These are phyloP conservation scores for Cucumis hystrix DNA, from an alignment of 306 rosid genomes.

Conservation along the genomic window DNA sequence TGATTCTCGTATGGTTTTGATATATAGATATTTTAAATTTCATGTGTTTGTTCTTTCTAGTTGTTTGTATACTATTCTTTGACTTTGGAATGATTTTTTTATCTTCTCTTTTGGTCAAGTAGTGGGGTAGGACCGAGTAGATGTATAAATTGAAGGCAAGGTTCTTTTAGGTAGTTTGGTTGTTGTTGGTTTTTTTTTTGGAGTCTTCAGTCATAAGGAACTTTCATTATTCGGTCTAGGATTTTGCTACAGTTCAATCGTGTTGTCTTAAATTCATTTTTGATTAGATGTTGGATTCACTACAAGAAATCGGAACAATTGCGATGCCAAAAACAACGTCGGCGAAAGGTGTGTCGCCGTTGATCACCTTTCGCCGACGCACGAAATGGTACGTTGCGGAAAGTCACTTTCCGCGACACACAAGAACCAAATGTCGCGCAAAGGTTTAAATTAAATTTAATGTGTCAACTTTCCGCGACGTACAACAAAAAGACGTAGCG, in stretches of 20 bases:
- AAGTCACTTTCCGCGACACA: too few relatives aligned
- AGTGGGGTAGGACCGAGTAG: not conserved
- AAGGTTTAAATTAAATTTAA: too few relatives aligned
- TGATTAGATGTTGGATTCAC: not conserved
- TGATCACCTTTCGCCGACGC: too few relatives aligned
- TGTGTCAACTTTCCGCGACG: too few relatives aligned
- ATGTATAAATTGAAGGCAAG: not conserved
- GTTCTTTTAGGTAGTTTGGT: not conserved
- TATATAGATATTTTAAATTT: not conserved
- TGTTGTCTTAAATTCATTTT: not conserved
- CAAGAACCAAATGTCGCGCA: too few relatives aligned
- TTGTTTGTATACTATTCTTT: not conserved
- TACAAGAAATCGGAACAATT: too few relatives aligned
- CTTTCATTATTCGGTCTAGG: not conserved
- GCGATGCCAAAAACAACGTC: too few relatives aligned
- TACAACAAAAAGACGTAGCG: too few relatives aligned
- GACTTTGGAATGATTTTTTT: not conserved
- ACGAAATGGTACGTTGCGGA: too few relatives aligned
- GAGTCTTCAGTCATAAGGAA: not conserved
- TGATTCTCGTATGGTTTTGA: not conserved
- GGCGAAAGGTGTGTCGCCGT: too few relatives aligned
- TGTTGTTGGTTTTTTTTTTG: not conserved
- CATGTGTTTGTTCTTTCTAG: not conserved
- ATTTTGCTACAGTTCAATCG: not conserved
- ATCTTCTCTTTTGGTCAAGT: not conserved